Evolutionary conservation across 2,329 filamentous ascomycete genomes (phyloP), one percentile per base, ranked within the genome.

Genomic region (Botrytis pseudocinerea): DNA sequence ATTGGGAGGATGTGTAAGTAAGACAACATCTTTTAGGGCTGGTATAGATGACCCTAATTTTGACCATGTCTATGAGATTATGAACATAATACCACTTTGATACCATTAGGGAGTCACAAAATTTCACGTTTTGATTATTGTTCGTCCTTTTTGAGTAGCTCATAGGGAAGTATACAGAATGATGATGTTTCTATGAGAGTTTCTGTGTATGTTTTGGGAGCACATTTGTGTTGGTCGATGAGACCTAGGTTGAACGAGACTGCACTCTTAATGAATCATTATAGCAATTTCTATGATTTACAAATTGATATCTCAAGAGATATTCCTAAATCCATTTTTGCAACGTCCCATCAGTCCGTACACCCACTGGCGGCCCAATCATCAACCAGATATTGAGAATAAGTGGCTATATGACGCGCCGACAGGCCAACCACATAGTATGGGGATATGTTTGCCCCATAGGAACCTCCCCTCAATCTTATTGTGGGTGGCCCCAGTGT

Each of bases 81-180:
- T 42, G 61, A 63, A 42, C 25, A 63, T 44, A 44, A 63, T 63
- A 63, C 61, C 38, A 63, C 14, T 63, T 42, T 63, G 61, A 63
- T 63, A 63, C 61, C 61, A 63, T 44, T 63, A 63, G 61, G 61
- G 38, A 42, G 16, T 63, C 61, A 63, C 44, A 44, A 62, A 42
- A 42, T 44, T 63, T 63, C 40, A 63, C 61, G 20, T 63, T 63
- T 63, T 28, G 38, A 42, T n/a, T 38, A 44, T 12, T 40, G 60
- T 28, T 63, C 61, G 25, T 44, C 40, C 38, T 44, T 28, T 60
- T 42, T 3, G 35, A 25, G 14, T 25, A n/a, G 60, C 14, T 38
- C 60, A 62, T 42, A 22, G 25, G 25, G 9, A 42, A n/a, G 22
- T 16, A 40, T 8, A n/a, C 22, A 42, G 60, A 62, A 62, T n/a